Evolutionary conservation across 345 rosid genomes (phyloP).

Genomic region (Alliaria petiolata): DNA sequence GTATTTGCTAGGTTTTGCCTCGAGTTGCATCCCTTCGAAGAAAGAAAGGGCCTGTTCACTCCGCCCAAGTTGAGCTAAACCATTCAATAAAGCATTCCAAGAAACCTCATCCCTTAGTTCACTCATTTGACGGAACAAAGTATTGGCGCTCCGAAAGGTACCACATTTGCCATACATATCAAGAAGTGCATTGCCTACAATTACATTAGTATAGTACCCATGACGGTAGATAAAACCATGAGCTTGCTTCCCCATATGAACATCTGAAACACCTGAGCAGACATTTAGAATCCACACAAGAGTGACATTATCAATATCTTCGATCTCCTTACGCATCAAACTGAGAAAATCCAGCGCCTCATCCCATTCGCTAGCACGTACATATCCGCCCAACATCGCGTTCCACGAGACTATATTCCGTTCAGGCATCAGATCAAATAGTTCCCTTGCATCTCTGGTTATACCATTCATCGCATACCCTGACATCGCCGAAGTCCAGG

Average conservation of each 20-base stretch:
- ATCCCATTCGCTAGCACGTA: constrained; percentile 50
- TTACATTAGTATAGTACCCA: constrained; percentile 41
- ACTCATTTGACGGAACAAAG: constrained; percentile 70
- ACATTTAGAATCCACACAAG: constrained; percentile 56
- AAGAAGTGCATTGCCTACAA: constrained; percentile 66
- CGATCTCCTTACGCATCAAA: constrained; percentile 44
- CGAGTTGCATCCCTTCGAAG: constrained; percentile 66
- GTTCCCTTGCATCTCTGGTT: constrained; percentile 58
- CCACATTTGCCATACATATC: constrained; percentile 56
- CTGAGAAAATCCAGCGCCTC: constrained; percentile 53
- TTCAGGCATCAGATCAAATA: constrained; percentile 76
- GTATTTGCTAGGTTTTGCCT: constrained; percentile 53
- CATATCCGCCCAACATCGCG: constrained; percentile 77
- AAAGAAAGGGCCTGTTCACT: constrained; percentile 55
- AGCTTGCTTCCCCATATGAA: constrained; percentile 70
- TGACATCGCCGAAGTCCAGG: constrained; percentile 72
- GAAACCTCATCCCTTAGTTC: constrained; percentile 57
- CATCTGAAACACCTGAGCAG: constrained; percentile 64
- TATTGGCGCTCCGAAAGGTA: constrained; percentile 21
- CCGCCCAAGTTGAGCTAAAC: constrained; percentile 54
- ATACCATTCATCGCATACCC: constrained; percentile 64
- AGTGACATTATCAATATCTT: constrained; percentile 59
- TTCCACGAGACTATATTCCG: constrained; percentile 78
- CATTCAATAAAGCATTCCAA: constrained; percentile 75
- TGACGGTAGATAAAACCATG: constrained; percentile 68